Evolutionary conservation across 2,329 filamentous ascomycete species (phyloP).

Genomic region (Davidsoniella virescens): DNA sequence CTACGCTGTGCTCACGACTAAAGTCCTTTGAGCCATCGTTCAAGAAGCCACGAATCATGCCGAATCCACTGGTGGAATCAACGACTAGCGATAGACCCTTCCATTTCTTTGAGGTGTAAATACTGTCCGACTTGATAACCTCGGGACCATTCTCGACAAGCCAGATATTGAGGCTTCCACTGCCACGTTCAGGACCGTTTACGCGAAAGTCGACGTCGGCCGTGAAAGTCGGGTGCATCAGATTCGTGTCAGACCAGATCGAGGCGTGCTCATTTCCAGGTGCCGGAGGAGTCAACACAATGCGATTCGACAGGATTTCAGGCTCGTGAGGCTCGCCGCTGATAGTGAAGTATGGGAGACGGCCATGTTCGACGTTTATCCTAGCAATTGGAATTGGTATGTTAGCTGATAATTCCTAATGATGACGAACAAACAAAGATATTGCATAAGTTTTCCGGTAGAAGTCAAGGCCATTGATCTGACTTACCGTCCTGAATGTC

Average conservation of each 20-base stretch:
- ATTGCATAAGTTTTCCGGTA: not conserved
- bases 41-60: constrained; percentile 78
- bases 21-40: constrained; percentile 81
- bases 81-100: constrained; percentile 81
- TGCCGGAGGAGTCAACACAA: constrained; percentile 78
- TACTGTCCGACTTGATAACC: constrained; percentile 52
- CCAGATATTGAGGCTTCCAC: constrained; percentile 90
- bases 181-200: constrained; percentile 67
- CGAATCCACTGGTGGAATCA: constrained; percentile 62
- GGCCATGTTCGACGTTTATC: constrained; percentile 43
- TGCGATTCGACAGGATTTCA: constrained; percentile 66
- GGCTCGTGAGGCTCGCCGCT: constrained; percentile 37
- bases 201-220: constrained; percentile 77
- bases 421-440: not conserved
- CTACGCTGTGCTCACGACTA: constrained; percentile 57
- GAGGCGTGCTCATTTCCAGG: constrained; percentile 75
- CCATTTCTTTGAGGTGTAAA: constrained; percentile 73
- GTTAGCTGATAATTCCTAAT: not conserved
- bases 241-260: constrained; percentile 55
- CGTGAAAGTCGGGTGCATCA: constrained; percentile 56
- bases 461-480: not conserved
- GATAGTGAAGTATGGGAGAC: constrained; percentile 38
- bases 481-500: constrained; percentile 45
- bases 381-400: constrained; percentile 22
- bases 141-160: constrained; percentile 54